Conservation (phyloP, 805 yeast genomes). For the Yamadazyma phyllophila region DNA sequence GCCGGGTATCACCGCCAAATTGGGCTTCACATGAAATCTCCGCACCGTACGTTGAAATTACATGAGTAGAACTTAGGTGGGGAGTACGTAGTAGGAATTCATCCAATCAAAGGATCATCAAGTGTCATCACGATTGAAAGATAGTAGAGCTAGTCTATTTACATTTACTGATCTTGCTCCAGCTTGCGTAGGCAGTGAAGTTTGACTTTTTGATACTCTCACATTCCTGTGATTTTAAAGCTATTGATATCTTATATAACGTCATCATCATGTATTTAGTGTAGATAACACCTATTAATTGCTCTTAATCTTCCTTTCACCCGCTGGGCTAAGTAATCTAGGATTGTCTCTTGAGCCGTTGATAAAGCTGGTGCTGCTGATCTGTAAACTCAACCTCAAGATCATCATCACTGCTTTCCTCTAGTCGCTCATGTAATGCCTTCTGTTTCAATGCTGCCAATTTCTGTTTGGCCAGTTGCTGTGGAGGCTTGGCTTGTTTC, state of each 20-base stretch:
- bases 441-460: not conserved
- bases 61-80: not conserved
- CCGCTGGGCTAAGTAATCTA: not conserved
- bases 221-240: too few relatives aligned
- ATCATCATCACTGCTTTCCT: constrained; percentile 9
- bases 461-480: not conserved
- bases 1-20: not conserved
- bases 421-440: not conserved
- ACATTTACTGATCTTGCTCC: too few relatives aligned
- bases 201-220: too few relatives aligned
- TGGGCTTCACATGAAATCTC: not conserved
- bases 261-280: too few relatives aligned
- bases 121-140: too few relatives aligned
- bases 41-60: not conserved
- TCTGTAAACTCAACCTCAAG: constrained; percentile 8
- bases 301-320: not conserved
- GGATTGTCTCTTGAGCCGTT: not conserved
- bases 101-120: not conserved
- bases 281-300: too few relatives aligned
- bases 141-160: too few relatives aligned
- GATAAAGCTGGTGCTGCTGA: constrained; percentile 8
- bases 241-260: too few relatives aligned
- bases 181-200: too few relatives aligned
- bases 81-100: not conserved
- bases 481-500: not conserved